Conservation (phyloP, 1,284 basidiomycete species). For the Sphaerobolus stellatus region DNA sequence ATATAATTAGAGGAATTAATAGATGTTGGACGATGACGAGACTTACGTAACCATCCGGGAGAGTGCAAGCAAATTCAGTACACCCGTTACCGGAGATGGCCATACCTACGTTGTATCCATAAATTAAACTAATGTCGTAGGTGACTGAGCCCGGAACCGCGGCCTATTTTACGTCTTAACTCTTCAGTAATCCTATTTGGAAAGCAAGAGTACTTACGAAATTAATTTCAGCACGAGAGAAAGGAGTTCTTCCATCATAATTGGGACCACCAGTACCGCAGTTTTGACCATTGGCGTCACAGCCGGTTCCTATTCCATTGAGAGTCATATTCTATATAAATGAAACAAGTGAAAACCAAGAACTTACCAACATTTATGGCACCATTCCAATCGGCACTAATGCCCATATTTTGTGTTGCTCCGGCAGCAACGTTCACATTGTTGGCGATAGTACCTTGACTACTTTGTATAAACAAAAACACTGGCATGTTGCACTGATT, state of each 20-base stretch:
- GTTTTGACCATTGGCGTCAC: constrained; percentile 19
- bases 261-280: constrained; percentile 33
- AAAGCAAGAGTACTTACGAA: constrained; percentile 15
- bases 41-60: constrained; percentile 20
- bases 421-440: constrained; percentile 25
- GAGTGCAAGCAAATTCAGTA: constrained; percentile 31
- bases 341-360: not conserved
- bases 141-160: constrained; percentile 33
- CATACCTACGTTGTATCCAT: constrained; percentile 39
- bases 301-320: constrained; percentile 28
- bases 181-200: not conserved
- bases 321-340: not conserved
- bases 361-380: constrained; percentile 34
- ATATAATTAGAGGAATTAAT: too few relatives aligned
- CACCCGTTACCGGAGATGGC: constrained; percentile 36
- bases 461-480: constrained; percentile 31
- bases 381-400: constrained; percentile 33
- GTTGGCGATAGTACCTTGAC: constrained; percentile 28
- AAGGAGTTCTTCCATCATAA: constrained; percentile 32
- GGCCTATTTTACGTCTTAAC: too few relatives aligned
- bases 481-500: constrained; percentile 30
- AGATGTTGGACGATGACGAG: too few relatives aligned
- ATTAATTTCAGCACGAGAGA: constrained; percentile 34
- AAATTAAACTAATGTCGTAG: constrained; percentile 37
- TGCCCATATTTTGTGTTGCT: constrained; percentile 27